phyloP scores from a whole-genome alignment of 1,284 basidiomycete genomes.

The Apiotrichum siamense region DNA sequence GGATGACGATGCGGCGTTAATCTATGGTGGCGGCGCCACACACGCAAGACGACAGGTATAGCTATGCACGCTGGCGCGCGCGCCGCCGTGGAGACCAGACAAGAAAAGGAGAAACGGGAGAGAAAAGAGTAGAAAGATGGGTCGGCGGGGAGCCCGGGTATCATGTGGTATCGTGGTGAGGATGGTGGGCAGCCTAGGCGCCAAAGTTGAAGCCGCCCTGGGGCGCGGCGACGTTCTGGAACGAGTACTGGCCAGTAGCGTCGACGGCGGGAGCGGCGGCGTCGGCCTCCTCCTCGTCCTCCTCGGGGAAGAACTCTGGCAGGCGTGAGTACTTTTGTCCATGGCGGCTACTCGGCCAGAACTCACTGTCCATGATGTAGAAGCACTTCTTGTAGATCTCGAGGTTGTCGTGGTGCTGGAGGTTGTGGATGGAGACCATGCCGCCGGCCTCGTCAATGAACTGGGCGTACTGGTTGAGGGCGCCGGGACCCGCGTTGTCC shows the following conservation, averaged over 20 bases:
- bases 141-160: too few relatives aligned
- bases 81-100: not conserved
- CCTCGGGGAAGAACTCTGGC: slow-evolving; percentile 45
- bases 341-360: not conserved
- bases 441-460: slow-evolving; percentile 97
- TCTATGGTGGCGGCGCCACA: not conserved
- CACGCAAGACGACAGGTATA: too few relatives aligned
- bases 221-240: slow-evolving; percentile 66
- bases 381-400: slow-evolving; percentile 99
- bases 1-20: not conserved
- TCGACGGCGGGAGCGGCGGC: slow-evolving; percentile 77
- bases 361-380: slow-evolving; percentile 88
- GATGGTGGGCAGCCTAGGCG: too few relatives aligned
- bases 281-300: slow-evolving; percentile 56
- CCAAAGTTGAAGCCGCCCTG: slow-evolving; percentile 88
- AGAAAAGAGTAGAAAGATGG: not conserved
- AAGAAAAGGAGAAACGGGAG: not conserved
- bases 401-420: slow-evolving; percentile 98
- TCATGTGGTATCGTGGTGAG: too few relatives aligned
- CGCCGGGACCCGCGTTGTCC: slow-evolving; percentile 72
- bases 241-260: slow-evolving; percentile 79
- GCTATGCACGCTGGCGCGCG: not conserved
- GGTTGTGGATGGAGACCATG: slow-evolving; percentile 97
- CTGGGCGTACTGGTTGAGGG: slow-evolving; percentile 85
- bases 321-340: not conserved